A percentile compares a stretch with the other conserved stretches of the same genome.
These are phyloP conservation scores for Clathrus columnatus DNA, from an alignment of 768 basidiomycete species.

Conservation along the genomic window DNA sequence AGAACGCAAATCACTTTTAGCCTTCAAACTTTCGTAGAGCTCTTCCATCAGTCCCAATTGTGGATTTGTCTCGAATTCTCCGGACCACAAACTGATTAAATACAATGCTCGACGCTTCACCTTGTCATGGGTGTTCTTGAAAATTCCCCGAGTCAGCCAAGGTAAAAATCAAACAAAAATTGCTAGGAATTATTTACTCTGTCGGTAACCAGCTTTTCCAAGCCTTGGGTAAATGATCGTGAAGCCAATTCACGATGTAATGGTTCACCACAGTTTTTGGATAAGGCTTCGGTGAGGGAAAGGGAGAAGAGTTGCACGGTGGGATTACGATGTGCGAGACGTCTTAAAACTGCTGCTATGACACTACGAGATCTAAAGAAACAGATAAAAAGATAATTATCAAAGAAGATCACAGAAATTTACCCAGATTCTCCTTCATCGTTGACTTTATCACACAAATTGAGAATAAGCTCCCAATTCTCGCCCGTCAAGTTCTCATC, in stretches of 20 bases:
- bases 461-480: conserved; percentile 92
- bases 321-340: conserved; percentile 86
- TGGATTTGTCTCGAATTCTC: conserved; percentile 72
- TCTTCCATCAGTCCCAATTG: conserved; percentile 87
- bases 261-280: conserved; percentile 80
- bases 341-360: conserved; percentile 77
- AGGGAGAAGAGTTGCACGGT: conserved; percentile 96
- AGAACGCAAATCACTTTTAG: conserved; percentile 51
- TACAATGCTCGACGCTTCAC: conserved; percentile 69
- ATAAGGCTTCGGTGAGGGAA: conserved; percentile 76
- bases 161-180: conserved; percentile 2
- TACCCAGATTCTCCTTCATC: conserved; percentile 86
- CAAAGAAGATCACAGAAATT: conserved; percentile 17
- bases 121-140: conserved; percentile 81
- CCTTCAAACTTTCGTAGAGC: conserved; percentile 70
- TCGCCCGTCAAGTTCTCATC: conserved; percentile 92
- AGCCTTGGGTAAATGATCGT: conserved; percentile 79
- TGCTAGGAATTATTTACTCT: conserved; percentile 42
- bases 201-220: conserved; percentile 84
- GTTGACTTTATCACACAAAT: conserved; percentile 91
- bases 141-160: conserved; percentile 13
- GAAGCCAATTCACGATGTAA: conserved; percentile 84
- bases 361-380: conserved; percentile 76
- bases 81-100: conserved; percentile 76
- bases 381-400: conserved; percentile 4